Evolutionary conservation across 1,139 yeast species (phyloP).

Genomic region (Magnusiomyces suaveolens): DNA sequence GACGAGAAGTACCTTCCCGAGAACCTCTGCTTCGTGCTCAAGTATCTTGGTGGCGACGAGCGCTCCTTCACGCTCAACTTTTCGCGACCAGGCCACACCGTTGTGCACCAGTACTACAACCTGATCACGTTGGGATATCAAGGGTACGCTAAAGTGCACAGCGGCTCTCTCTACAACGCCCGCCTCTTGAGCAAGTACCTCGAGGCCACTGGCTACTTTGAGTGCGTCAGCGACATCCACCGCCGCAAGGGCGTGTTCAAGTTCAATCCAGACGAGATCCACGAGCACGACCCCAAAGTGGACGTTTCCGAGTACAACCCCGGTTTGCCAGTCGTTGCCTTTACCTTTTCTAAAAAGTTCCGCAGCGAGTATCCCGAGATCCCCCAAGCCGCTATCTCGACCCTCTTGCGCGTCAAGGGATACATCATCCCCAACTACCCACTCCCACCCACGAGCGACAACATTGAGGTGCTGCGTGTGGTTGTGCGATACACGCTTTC

Average conservation of each 20-base stretch:
- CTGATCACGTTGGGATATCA: constrained; percentile 58
- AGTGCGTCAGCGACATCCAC: constrained; percentile 70
- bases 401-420: constrained; percentile 67
- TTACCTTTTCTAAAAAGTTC: constrained; percentile 57
- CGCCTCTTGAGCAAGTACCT: constrained; percentile 56
- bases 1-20: constrained; percentile 55
- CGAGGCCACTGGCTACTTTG: constrained; percentile 58
- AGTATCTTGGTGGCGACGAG: constrained; percentile 82
- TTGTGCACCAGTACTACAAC: constrained; percentile 77
- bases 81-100: constrained; percentile 89
- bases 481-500: constrained; percentile 70
- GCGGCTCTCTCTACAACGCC: constrained; percentile 57
- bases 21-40: constrained; percentile 63
- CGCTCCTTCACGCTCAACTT: constrained; percentile 80
- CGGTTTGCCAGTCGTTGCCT: constrained; percentile 87
- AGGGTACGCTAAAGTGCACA: constrained; percentile 60
- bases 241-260: constrained; percentile 37
- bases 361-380: constrained; percentile 58
- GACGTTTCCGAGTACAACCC: constrained; percentile 36
- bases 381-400: constrained; percentile 73
- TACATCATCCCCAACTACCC: constrained; percentile 88
- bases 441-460: constrained; percentile 50
- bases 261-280: constrained; percentile 9
- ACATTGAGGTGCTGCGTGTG: constrained; percentile 65
- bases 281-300: constrained; percentile 19